Evolutionary conservation across 306 rosid species (phyloP), one percentile per base, ranked within the genome.

Genomic region (Vigna angularis): DNA sequence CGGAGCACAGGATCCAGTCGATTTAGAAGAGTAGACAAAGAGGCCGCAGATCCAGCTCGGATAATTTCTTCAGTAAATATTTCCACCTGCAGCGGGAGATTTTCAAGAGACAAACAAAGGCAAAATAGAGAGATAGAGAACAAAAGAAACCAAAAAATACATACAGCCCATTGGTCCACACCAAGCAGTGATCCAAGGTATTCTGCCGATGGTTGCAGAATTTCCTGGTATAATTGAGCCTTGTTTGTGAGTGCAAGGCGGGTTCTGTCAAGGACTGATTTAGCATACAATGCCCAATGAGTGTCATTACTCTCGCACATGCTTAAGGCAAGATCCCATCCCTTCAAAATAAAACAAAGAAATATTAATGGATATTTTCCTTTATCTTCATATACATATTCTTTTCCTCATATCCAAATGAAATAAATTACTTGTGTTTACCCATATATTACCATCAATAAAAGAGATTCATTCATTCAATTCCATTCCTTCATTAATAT

Each of bases 1-100:
- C 99, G 89, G 82, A 95, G 97, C 74, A 91, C 91, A 4, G 97
- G 98, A 86, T 95, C 99, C 58, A 92, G 93, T 78, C 93, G 86
- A 83, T 93, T 95, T 57, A 95, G 89, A 58, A 95, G 98, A 75
- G 92, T 61, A 70, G 99, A 95, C 82, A 95, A 86, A 55, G 98
- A 87, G 76, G 99, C 96, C 64, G 99, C 99, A 79, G 99, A 91
- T 75, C 99, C 99, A 74, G 98, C 90, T 75, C 99, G 98, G 62
- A 95, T 93, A 74, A 95, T 85, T 90, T 95, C 99, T 89, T 95
- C 99, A 22, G 98, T 95, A 84, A 95, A 95, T 90, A 95, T 93
- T 79, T 87, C 89, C 73, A 93, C 93, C 99, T 95, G 87, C 72
- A 84, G 84, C 78, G 85, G 59, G 79, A 55, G 51, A 84, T 75